phyloP scores from a whole-genome alignment of 352 stramenopile genomes.

The Globisporangium rhizosaccharum region DNA sequence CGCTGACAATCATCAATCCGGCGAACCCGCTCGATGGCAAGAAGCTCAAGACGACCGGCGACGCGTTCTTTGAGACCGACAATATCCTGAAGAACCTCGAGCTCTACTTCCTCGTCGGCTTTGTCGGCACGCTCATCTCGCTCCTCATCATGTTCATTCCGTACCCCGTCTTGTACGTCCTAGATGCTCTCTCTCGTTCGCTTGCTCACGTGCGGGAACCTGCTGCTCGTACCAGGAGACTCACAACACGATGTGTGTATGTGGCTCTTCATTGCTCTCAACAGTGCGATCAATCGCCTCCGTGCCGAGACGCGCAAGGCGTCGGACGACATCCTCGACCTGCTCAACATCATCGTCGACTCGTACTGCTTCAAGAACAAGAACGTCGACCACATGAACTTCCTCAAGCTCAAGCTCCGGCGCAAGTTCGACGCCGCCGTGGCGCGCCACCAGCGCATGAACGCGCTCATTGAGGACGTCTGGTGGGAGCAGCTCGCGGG shows the following conservation, averaged over 20 bases:
- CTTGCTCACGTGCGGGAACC: no score
- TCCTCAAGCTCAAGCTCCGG: slow-evolving; percentile 62
- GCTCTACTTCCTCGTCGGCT: slow-evolving; percentile 74
- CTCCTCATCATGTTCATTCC: slow-evolving; percentile 70
- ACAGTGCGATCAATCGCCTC: slow-evolving; percentile 53
- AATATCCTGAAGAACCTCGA: slow-evolving; percentile 74
- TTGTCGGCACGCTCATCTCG: slow-evolving; percentile 63
- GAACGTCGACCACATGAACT: slow-evolving; percentile 81
- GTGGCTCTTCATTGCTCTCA: background rate
- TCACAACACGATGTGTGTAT: background rate
- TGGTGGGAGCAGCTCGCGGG: slow-evolving; percentile 83
- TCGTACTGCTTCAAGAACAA: slow-evolving; percentile 88
- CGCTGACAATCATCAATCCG: slow-evolving; percentile 71
- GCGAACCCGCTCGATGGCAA: slow-evolving; percentile 39
- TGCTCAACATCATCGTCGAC: slow-evolving; percentile 80
- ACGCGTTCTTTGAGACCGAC: slow-evolving; percentile 43
- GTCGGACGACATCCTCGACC: slow-evolving; percentile 53
- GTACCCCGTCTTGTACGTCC: slow-evolving; percentile 71
- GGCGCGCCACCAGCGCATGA: slow-evolving; percentile 56
- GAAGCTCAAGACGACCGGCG: slow-evolving; percentile 40
- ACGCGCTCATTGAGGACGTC: slow-evolving; percentile 50
- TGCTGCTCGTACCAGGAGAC: no score
- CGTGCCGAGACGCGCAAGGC: slow-evolving; percentile 41
- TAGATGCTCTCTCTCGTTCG: no score
- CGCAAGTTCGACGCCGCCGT: slow-evolving; percentile 60